A percentile compares a stretch with the other conserved stretches of the same genome.
Conservation (phyloP, 73 alveolate species). For the Tetrahymena malaccensis region DNA sequence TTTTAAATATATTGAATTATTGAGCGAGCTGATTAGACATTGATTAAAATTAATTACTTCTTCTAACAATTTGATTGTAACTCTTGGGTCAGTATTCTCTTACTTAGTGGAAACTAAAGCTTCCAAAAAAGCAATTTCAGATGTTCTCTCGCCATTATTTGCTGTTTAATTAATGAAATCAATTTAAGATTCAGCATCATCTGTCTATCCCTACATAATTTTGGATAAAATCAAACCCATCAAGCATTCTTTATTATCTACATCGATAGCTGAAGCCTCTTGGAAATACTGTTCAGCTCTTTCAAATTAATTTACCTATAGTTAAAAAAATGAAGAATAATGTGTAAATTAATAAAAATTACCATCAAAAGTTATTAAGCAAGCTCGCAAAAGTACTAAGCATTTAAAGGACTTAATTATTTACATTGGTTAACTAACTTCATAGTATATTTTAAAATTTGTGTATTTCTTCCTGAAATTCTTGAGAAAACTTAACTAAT, state of each 20-base stretch:
- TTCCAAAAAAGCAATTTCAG: constrained; percentile 61
- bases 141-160: constrained; percentile 59
- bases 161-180: constrained; percentile 81
- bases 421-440: constrained; percentile 68
- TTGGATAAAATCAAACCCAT: constrained; percentile 91
- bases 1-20: constrained; percentile 10
- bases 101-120: constrained; percentile 54
- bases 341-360: neutral
- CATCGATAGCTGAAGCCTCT: constrained; percentile 89
- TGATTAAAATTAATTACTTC: neutral
- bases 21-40: neutral
- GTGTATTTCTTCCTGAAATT: constrained; percentile 81
- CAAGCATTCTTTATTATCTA: constrained; percentile 76
- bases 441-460: constrained; percentile 61
- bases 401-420: constrained; percentile 66
- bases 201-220: constrained; percentile 76
- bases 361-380: constrained; percentile 69
- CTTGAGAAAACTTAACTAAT: constrained; percentile 76
- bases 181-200: constrained; percentile 92
- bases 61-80: constrained; percentile 33
- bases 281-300: constrained; percentile 75
- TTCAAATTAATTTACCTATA: constrained; percentile 58
- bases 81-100: constrained; percentile 50
- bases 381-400: constrained; percentile 72
- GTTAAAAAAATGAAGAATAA: neutral